Conservation (phyloP, 176 grass and related monocot genomes). For the Triticum dicoccoides region DNA sequence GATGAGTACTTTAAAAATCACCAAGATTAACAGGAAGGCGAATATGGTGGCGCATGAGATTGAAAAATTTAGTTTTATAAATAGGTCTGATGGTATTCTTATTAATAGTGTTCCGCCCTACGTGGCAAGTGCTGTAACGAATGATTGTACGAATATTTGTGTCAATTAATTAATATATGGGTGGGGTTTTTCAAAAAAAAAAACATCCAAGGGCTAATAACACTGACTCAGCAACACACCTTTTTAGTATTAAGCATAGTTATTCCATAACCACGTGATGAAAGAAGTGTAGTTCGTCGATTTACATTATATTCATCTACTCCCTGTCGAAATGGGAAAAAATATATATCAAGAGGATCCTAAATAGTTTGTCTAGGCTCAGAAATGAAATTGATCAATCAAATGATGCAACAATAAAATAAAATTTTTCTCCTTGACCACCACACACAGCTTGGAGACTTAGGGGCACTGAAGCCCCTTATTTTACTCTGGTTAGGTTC, state of each 20-base stretch:
- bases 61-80: too few species aligned
- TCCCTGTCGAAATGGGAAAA: not conserved
- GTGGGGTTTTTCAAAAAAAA: too few species aligned
- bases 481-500: constrained; percentile 6
- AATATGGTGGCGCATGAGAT: too few species aligned
- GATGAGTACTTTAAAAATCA: too few species aligned
- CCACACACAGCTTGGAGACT: not conserved
- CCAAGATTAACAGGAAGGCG: too few species aligned
- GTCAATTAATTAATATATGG: too few species aligned
- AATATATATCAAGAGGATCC: not conserved
- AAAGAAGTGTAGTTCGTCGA: not conserved
- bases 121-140: too few species aligned
- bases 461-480: not conserved
- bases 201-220: not conserved
- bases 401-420: not conserved
- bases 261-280: not conserved
- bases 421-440: not conserved
- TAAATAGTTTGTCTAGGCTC: not conserved
- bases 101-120: too few species aligned
- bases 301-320: not conserved
- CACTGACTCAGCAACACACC: not conserved
- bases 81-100: too few species aligned
- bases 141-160: too few species aligned
- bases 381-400: not conserved
- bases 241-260: not conserved